Conservation (phyloP, 345 rosid species). For the Heritiera littoralis region DNA sequence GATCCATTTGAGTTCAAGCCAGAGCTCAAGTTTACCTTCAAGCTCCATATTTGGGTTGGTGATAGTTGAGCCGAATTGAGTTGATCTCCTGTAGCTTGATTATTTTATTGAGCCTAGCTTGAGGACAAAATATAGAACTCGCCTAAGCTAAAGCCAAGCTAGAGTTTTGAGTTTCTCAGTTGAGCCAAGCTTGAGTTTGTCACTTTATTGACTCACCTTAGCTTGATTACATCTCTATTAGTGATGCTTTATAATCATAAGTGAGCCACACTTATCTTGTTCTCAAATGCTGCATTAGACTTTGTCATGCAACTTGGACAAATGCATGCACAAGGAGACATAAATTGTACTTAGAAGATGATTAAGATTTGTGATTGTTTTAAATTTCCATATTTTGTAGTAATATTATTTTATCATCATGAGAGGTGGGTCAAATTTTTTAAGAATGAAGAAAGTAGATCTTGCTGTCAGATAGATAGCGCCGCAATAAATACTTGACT, state of each 20-base stretch:
- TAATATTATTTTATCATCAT: neutral
- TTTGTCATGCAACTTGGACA: too few relatives aligned
- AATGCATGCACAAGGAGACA: too few relatives aligned
- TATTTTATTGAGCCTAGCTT: neutral
- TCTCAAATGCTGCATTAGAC: too few relatives aligned
- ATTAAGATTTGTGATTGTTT: neutral
- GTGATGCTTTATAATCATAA: too few relatives aligned
- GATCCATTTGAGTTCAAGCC: neutral
- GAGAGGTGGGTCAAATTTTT: neutral
- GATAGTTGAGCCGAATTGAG: neutral
- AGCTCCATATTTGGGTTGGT: neutral
- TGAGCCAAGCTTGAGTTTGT: neutral
- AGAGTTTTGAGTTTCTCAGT: neutral
- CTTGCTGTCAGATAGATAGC: slow-evolving; percentile 4
- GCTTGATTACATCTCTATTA: too few relatives aligned
- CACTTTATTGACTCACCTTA: neutral
- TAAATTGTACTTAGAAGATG: neutral
- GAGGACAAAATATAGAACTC: neutral
- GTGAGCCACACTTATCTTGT: too few relatives aligned
- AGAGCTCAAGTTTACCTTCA: neutral
- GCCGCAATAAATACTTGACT: neutral
- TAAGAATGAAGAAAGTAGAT: neutral
- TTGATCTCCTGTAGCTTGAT: neutral
- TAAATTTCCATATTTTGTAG: neutral
- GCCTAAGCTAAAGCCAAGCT: neutral